These are phyloP conservation scores for Isoetes engelmannii DNA, from an alignment of 83 land plant genomes.

Conservation along the genomic window DNA sequence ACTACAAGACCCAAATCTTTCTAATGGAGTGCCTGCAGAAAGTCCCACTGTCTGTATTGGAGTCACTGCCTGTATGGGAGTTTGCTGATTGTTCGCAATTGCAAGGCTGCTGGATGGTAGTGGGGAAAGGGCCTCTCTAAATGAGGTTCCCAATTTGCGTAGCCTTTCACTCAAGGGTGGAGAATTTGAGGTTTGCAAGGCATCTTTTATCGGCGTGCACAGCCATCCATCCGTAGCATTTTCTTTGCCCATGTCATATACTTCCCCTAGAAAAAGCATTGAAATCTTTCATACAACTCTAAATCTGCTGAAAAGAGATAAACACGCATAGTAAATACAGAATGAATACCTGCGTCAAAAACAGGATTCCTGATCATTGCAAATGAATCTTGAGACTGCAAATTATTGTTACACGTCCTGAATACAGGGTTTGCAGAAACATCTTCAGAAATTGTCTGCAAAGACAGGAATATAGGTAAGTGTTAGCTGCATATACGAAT, in stretches of 20 bases:
- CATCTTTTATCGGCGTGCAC: background rate
- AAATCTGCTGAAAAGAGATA: background rate
- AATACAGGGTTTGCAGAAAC: background rate
- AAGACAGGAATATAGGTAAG: too few species aligned
- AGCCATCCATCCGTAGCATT: slow-evolving; percentile 16
- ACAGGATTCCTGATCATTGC: background rate
- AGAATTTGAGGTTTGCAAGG: background rate
- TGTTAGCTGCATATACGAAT: too few species aligned
- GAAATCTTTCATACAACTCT: background rate
- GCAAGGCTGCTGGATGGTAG: slow-evolving; percentile 21
- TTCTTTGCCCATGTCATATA: slow-evolving; percentile 15
- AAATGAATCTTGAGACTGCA: background rate
- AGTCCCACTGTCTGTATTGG: slow-evolving; percentile 4
- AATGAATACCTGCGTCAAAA: background rate
- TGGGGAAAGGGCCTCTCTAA: slow-evolving; percentile 53
- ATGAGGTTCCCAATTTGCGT: slow-evolving; percentile 20
- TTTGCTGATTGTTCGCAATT: background rate
- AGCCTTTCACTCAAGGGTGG: slow-evolving; percentile 34
- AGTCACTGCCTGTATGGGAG: slow-evolving; percentile 6
- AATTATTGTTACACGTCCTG: slow-evolving; percentile 12
- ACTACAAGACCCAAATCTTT: slow-evolving; percentile 38
- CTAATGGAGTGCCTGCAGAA: slow-evolving; percentile 42
- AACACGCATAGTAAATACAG: background rate
- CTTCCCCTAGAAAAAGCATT: background rate
- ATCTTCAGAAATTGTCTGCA: too few species aligned